These are phyloP conservation scores for Jaenimonas drosophilae DNA, from an alignment of 208 protist genomes.

Conservation along the genomic window DNA sequence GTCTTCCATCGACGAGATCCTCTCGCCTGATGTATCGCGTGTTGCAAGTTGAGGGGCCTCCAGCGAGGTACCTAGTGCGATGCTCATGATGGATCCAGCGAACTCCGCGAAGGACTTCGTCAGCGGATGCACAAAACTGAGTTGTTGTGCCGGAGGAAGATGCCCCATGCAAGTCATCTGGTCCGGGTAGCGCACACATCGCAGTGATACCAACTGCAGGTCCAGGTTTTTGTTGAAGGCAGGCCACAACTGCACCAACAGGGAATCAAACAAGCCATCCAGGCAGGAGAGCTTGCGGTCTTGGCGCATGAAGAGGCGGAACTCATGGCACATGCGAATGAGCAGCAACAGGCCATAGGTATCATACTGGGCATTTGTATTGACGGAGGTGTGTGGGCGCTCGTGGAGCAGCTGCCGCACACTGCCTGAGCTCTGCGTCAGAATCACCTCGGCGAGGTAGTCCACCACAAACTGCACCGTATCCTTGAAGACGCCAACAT, in stretches of 20 bases:
- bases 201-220: conserved; percentile 46
- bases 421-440: conserved; percentile 23
- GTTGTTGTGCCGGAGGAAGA: conserved; percentile 15
- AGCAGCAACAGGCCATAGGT: conserved; percentile 67
- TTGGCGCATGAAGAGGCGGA: conserved; percentile 61
- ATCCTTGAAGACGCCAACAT: conserved; percentile 62
- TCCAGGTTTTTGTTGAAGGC: conserved; percentile 63
- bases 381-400: conserved; percentile 30
- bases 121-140: conserved; percentile 50
- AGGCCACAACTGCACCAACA: conserved; percentile 71
- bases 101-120: conserved; percentile 27
- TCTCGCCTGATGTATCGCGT: too few relatives aligned
- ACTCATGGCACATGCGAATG: conserved; percentile 73
- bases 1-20: too few relatives aligned
- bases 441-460: conserved; percentile 68
- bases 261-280: conserved; percentile 72
- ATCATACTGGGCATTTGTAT: conserved; percentile 40
- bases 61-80: conserved; percentile 21
- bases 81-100: conserved; percentile 14
- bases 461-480: conserved; percentile 75
- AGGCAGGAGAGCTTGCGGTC: conserved; percentile 55
- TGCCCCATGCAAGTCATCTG: conserved; percentile 1
- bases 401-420: conserved; percentile 30
- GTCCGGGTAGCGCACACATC: conserved; percentile 10
- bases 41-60: too few relatives aligned